Conservation (phyloP, 352 stramenopile genomes). For the Pythium sukuiense region DNA sequence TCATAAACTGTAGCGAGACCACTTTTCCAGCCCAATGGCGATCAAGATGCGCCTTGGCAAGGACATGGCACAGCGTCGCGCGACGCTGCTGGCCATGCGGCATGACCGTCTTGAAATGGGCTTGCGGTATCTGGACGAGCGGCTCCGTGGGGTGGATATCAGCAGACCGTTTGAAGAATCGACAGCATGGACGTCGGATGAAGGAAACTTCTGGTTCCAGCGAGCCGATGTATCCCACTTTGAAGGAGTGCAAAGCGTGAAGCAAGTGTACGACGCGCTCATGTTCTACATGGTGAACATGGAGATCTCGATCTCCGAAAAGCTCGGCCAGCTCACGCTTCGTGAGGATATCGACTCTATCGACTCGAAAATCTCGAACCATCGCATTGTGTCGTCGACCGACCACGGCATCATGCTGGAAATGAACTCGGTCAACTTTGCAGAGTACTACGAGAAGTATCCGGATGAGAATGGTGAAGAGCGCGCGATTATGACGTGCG, state of each 20-base stretch:
- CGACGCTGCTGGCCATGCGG: slow-evolving; percentile 2
- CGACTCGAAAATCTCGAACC: slow-evolving; percentile 35
- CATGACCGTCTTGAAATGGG: slow-evolving; percentile 4
- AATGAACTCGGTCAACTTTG: slow-evolving; percentile 23
- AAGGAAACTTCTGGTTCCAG: slow-evolving; percentile 13
- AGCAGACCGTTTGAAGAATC: neutral
- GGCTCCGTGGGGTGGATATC: slow-evolving; percentile 6
- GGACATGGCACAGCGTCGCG: slow-evolving; percentile 7
- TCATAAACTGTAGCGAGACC: neutral
- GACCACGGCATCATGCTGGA: slow-evolving; percentile 21
- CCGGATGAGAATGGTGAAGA: slow-evolving; percentile 20
- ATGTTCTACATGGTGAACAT: slow-evolving; percentile 50
- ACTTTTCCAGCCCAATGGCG: slow-evolving; percentile 4
- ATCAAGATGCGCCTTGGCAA: slow-evolving; percentile 6
- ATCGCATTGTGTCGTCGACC: slow-evolving; percentile 43
- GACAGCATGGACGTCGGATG: neutral
- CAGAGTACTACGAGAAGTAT: slow-evolving; percentile 34
- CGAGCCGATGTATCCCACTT: slow-evolving; percentile 44
- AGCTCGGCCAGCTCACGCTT: slow-evolving; percentile 46
- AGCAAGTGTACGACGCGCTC: slow-evolving; percentile 55
- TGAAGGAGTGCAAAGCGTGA: slow-evolving; percentile 38
- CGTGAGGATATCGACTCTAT: slow-evolving; percentile 49
- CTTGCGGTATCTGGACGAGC: slow-evolving; percentile 4
- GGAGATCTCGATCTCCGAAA: slow-evolving; percentile 58
- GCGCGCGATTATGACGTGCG: slow-evolving; percentile 31